Evolutionary conservation across 495 filamentous ascomycete genomes (phyloP).

Genomic region (Chaetomium fimeti): DNA sequence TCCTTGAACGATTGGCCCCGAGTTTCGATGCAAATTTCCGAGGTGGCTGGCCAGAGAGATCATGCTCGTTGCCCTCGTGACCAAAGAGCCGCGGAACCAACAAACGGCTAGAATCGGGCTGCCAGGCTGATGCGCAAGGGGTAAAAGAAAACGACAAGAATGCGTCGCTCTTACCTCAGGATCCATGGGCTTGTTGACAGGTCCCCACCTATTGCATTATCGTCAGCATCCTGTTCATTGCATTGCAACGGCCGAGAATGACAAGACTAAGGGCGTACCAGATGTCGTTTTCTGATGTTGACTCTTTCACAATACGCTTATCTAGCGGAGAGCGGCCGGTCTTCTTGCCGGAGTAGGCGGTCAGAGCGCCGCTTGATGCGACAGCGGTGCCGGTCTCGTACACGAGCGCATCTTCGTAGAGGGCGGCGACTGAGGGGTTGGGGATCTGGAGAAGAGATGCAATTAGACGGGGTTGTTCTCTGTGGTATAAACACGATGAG

Average conservation of each 20-base stretch:
- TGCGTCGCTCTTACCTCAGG: constrained; percentile 76
- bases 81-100: constrained; percentile 7
- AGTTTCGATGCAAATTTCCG: constrained; percentile 4
- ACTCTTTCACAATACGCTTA: constrained; percentile 95
- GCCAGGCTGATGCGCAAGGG: not conserved
- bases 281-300: constrained; percentile 81
- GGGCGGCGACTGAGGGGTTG: constrained; percentile 83
- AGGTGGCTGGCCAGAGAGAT: constrained; percentile 5
- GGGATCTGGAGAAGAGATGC: constrained; percentile 58
- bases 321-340: constrained; percentile 94
- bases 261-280: constrained; percentile 70
- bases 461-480: constrained; percentile 18
- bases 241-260: not conserved
- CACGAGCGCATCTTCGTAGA: constrained; percentile 98
- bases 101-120: constrained; percentile 18
- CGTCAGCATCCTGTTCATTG: not conserved
- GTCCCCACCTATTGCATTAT: constrained; percentile 51
- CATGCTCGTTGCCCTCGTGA: constrained; percentile 22
- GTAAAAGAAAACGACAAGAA: not conserved
- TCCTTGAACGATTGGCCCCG: constrained; percentile 18
- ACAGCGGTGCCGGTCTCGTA: constrained; percentile 98
- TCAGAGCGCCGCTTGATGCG: constrained; percentile 89
- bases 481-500: not conserved
- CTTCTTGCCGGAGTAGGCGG: constrained; percentile 96
- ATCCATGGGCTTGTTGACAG: constrained; percentile 98